Evolutionary conservation across 2,329 filamentous ascomycete species (phyloP), one percentile per base, ranked within the genome.

Genomic region (Neophaeococcomyces mojaviensis): DNA sequence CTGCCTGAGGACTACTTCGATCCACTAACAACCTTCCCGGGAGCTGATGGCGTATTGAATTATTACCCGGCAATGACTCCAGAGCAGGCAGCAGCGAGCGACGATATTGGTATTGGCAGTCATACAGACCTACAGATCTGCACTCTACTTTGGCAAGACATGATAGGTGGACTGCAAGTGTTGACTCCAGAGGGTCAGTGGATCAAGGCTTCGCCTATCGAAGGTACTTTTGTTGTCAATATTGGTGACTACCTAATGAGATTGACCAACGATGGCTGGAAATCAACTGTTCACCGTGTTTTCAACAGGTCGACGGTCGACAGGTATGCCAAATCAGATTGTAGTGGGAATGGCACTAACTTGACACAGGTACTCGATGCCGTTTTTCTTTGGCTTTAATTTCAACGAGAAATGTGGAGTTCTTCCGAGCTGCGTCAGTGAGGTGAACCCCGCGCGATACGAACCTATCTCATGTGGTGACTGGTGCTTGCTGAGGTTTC

Each of bases 1-100:
- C 62, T 81, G 3, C 66, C 70, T 0, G 77, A 81, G 54, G 56
- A 68, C 28, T 73, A 74, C 45, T 80, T 81, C 55, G 76, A 80
- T 49, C 61, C 62, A 2, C 71, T 77, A 44, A 70, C 72, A 15
- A 71, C 67, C 0, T 70, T 74, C 51, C 78, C 78, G 0, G 76
- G 64, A 0, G 61, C 64, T 1, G 66, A 69, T 44, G 65, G 61
- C 2, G 66, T 70, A 0, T 69, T 68, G 52, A 66, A 71, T 39
- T 72, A 67, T 50, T 74, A 73, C 44, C 69, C 70, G 0, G 58
- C 60, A 3, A 64, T 64, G 16, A 63, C 65, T 0, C 58, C 56
- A 3, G 53, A 58, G 4, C 52, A 64, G 15, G 58, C 53, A 12
- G 49, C 54, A 9, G 51, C 37, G 3, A 49, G 52, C 8, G 18